phyloP scores from a whole-genome alignment of 1,284 basidiomycete species.

The Coniferiporia weirii region DNA sequence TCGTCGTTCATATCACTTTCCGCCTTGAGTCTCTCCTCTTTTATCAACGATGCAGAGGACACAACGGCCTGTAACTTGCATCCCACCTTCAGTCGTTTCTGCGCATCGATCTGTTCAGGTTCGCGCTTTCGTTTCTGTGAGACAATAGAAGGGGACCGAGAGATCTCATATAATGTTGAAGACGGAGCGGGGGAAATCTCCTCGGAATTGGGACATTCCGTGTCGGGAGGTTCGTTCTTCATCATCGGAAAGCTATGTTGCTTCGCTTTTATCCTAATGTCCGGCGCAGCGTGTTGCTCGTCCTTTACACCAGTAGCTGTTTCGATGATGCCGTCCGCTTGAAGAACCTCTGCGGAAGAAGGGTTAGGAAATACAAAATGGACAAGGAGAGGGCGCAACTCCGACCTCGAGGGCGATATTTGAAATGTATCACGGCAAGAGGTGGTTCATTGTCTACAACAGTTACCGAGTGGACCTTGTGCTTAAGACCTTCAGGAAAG shows the following conservation, averaged over 20 bases:
- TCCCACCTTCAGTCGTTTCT: neutral
- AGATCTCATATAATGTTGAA: neutral
- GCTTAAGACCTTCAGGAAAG: neutral
- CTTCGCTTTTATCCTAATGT: neutral
- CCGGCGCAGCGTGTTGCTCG: neutral
- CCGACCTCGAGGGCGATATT: neutral
- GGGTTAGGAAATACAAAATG: neutral
- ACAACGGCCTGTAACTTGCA: neutral
- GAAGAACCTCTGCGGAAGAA: neutral
- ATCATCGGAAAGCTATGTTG: neutral
- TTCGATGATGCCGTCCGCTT: neutral
- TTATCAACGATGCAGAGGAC: neutral
- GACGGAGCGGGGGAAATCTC: neutral
- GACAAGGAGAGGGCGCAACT: neutral
- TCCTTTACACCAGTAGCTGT: neutral
- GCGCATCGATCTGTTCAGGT: neutral
- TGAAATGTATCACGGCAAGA: neutral
- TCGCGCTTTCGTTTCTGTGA: neutral
- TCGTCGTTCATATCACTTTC: neutral
- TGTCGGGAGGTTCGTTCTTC: neutral
- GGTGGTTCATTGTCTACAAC: neutral
- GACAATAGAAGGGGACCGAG: neutral
- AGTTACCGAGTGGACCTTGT: neutral
- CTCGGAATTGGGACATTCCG: neutral
- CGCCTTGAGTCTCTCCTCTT: too few species aligned